Base-by-base conservation (phyloP, 805 yeast species). In the Saccharomycopsis amapae region DNA sequence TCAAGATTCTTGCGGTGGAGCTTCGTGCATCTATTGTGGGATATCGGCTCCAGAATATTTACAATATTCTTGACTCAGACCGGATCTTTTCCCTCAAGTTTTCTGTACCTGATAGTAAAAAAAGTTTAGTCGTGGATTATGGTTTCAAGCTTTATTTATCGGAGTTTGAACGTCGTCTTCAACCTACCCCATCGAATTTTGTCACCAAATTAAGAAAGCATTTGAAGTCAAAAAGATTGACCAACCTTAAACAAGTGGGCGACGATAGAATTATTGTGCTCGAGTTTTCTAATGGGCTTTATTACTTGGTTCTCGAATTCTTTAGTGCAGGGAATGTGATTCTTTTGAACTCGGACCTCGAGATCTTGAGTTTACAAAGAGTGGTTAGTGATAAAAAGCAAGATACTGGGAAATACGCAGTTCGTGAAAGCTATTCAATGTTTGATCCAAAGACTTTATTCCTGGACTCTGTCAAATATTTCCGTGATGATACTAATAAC, bases 241-340 rank as follows among this genome's bases (percentile, higher is more conserved):
- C 93, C 1, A 73, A 75, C 31, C 65, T 90, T 37, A 76, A 73
- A 53, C 95, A 88, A 54, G 75, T 90, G 3, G 81, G 79, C 1
- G 75, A 79, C 56, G 96, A 88, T 59, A 73, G 97, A 61, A 77
- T 86, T n/a, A 67, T 86, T 37, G 95, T 88, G 0, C 62, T 90
- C 38, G 79, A 85, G 50, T 90, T 90, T 63, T 79, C 89, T 38
- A 95, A 86, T 56, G 96, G 96, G 2, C 56, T 76, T 43, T 79
- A 66, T 57, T 81, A 84, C 55, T 65, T 90, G 53, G 95, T 86
- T 0, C 63, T 90, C 44, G 98, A 90, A 62, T 90, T 90, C 57
- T 90, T 89, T 66, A 85, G 96, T 59, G 96, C 96, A 2, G 98
- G 98, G 23, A 90, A 90, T 59, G 76, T 90, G 45, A 67, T 90